Evolutionary conservation across 2,329 filamentous ascomycete species (phyloP).

Genomic region (Fusarium domesticum): DNA sequence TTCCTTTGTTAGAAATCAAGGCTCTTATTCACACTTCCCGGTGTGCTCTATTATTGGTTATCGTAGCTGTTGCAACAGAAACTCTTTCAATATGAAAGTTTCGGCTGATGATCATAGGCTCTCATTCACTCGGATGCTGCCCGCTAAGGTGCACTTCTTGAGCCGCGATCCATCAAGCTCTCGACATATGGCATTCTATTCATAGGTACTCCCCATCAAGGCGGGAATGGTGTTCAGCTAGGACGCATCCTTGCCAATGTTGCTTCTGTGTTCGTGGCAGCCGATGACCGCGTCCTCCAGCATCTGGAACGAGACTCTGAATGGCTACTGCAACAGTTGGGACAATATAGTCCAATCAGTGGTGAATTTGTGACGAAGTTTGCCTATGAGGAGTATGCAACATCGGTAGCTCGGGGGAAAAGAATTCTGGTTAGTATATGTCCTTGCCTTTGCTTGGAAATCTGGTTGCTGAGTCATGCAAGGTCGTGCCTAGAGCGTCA

Average conservation of each 20-base stretch:
- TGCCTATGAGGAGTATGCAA: conserved; percentile 5
- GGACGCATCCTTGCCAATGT: neutral
- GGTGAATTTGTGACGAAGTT: conserved; percentile 4
- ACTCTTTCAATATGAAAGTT: neutral
- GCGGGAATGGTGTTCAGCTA: conserved; percentile 2
- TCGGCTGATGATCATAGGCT: neutral
- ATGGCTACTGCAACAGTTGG: conserved; percentile 5
- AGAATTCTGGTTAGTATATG: conserved; percentile 1
- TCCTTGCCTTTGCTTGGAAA: neutral
- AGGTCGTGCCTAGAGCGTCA: conserved; percentile 5
- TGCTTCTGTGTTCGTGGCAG: conserved; percentile 2
- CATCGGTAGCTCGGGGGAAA: neutral
- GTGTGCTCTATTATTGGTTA: too few species aligned
- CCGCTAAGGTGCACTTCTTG: neutral
- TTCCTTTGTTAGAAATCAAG: too few species aligned
- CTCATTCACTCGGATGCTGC: conserved; percentile 5
- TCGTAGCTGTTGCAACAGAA: too few species aligned
- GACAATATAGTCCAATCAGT: conserved; percentile 4
- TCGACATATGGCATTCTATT: conserved; percentile 6
- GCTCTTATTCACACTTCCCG: too few species aligned
- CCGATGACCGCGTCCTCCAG: conserved; percentile 4
- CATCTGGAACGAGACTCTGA: conserved; percentile 6
- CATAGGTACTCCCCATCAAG: conserved; percentile 6
- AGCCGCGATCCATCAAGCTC: conserved; percentile 2
- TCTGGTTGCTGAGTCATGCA: neutral